A percentile compares a stretch with the other conserved stretches of the same genome.
phyloP scores from a whole-genome alignment of 2,329 filamentous ascomycete species.

The Botryotinia convoluta region DNA sequence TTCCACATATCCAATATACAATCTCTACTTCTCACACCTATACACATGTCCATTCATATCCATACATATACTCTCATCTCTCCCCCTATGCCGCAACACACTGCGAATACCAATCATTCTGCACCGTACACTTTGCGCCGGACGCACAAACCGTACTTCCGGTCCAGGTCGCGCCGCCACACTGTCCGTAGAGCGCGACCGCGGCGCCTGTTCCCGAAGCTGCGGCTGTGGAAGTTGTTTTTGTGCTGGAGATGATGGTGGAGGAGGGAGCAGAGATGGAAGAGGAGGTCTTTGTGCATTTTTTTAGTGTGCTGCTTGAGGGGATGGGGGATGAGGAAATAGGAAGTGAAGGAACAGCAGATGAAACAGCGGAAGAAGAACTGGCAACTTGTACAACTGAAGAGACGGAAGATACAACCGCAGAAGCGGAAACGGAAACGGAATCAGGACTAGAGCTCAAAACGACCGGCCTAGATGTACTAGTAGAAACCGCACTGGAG shows the following conservation, averaged over 20 bases:
- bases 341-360: not conserved
- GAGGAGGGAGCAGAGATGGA: not conserved
- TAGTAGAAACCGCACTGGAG: not conserved
- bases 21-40: not conserved
- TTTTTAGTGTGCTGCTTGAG: not conserved
- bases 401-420: not conserved
- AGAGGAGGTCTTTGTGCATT: not conserved
- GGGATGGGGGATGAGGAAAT: not conserved
- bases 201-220: not conserved
- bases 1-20: not conserved
- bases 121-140: not conserved
- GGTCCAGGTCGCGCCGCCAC: not conserved
- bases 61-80: no score
- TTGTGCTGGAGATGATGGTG: not conserved
- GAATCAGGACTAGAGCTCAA: not conserved
- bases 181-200: constrained; percentile 16
- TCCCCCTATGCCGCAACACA: constrained; percentile 6
- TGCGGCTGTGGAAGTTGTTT: not conserved
- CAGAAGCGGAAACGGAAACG: not conserved
- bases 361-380: not conserved
- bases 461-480: not conserved
- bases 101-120: constrained; percentile 17
- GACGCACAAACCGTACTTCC: constrained; percentile 5
- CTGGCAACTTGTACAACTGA: not conserved
- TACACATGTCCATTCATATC: not conserved